These are phyloP conservation scores for Pelargonium citronellum DNA, from an alignment of 441 rosid species.

Conservation along the genomic window DNA sequence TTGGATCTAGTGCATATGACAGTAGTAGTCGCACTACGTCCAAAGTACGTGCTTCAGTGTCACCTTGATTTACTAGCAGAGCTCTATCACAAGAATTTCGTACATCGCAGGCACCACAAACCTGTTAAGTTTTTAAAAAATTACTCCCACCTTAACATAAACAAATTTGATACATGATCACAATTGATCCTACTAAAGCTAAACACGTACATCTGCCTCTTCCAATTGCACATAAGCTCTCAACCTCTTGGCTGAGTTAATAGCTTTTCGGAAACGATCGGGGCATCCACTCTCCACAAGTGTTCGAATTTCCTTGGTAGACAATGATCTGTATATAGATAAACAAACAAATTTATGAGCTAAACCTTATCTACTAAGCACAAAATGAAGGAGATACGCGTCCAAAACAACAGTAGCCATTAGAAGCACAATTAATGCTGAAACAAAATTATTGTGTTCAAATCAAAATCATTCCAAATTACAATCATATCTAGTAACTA, in stretches of 20 bases:
- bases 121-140: slow-evolving; percentile 36
- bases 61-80: slow-evolving; percentile 55
- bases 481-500: too few relatives aligned
- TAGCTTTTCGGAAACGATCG: slow-evolving; percentile 63
- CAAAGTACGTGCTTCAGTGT: slow-evolving; percentile 68
- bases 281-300: slow-evolving; percentile 83
- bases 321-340: slow-evolving; percentile 41
- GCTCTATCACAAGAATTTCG: slow-evolving; percentile 89
- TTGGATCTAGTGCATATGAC: slow-evolving; percentile 65
- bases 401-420: too few relatives aligned
- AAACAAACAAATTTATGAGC: too few relatives aligned
- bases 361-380: too few relatives aligned
- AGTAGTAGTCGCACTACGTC: slow-evolving; percentile 70
- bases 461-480: too few relatives aligned
- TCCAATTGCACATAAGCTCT: slow-evolving; percentile 54
- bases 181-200: background rate
- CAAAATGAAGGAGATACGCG: too few relatives aligned
- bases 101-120: slow-evolving; percentile 69
- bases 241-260: slow-evolving; percentile 81
- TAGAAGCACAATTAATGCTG: too few relatives aligned
- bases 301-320: slow-evolving; percentile 47
- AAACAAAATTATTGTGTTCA: too few relatives aligned
- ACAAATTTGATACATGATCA: background rate
- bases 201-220: slow-evolving; percentile 73
- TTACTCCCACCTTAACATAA: background rate